Evolutionary conservation across 495 filamentous ascomycete genomes (phyloP), one percentile per base, ranked within the genome.

Genomic region (Beverwykella pulmonaria): DNA sequence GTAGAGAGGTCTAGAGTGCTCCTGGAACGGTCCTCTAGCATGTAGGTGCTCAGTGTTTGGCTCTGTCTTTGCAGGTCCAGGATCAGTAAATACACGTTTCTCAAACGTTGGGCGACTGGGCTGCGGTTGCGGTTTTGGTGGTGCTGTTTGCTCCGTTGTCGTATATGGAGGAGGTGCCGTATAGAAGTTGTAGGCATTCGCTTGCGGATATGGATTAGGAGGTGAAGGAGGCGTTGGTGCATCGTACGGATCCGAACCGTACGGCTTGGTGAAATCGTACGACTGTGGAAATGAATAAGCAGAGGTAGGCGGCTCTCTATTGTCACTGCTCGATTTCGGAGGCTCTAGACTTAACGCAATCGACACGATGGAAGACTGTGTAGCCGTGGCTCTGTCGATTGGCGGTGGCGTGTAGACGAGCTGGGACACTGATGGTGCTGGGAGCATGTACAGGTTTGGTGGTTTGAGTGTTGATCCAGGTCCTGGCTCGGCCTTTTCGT

Each of bases 281-380:
- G 39, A n/a, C 3, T 14, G 39, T 15, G 39, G 39, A 14, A 44
- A 44, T 44, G 39, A n/a, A 14, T 12, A 44, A n/a, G 8, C 39
- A n/a, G 39, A n/a, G 15, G 8, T n/a, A n/a, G 39, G 39, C 3
- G 17, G 9, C 8, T 9, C 17, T n/a, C 15, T 14, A 44, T 44
- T n/a, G 2, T 2, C 15, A n/a, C 39, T n/a, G 15, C 39, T 44
- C 39, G 39, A n/a, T 15, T n/a, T 44, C 17, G 52, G 25, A 54
- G 52, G 23, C 27, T 54, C 52, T 8, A 54, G 26, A 54, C 52
- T 54, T 15, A 54, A 54, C 3, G 52, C 52, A 8, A 54, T 12
- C 4, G 22, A 29, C 22, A 54, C 27, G 17, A 54, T 32, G 12
- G 52, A 30, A 19, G 25, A 29, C n/a, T 54, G 52, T 1, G 52